Evolutionary conservation across 2,329 filamentous ascomycete genomes (phyloP), one percentile per base, ranked within the genome.

Genomic region (Paraphoma chrysanthemicola): DNA sequence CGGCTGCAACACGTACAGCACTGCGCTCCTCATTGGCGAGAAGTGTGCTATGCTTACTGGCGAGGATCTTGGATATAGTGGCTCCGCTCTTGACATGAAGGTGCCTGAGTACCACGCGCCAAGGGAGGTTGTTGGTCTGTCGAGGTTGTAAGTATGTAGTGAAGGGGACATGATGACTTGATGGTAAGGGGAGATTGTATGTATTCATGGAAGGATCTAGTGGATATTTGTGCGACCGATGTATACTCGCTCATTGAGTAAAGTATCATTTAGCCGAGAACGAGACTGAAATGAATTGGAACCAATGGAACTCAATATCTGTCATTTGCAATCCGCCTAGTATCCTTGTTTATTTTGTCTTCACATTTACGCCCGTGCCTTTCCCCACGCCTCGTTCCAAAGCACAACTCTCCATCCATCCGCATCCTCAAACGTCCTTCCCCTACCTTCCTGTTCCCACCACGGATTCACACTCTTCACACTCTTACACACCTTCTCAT

Each of bases 41-140:
- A 92, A 92, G 81, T 87, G 85, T 49, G 87, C 89, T 1, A 79
- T 90, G 57, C 83, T 93, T 18, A 83, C 86, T 1, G 90, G 84
- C 8, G 90, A 93, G 75, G 90, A 93, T 62, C 78, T 93, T 16
- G 90, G 88, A 3, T 92, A 93, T 77, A 87, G 84, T 36, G 90
- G 90, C 30, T 81, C 82, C 30, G 90, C 88, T 9, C 80, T 94
- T 59, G 88, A 92, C 42, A 94, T 94, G 91, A 90, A 87, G 78
- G 89, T 84, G n/a, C 81, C 81, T 2, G 75, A 73, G 1, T 83
- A 83, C 59, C 79, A 82, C 62, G 80, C 79, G 1, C 79, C 80
- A 10, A 68, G 79, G 28, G 80, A 82, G 70, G 71, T 80, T 54
- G 69, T 68, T 29, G 78, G 79, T 2, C 39, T 51, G 42, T 23